Conservation (phyloP, 495 filamentous ascomycete genomes). For the Aspergillus indologenus region DNA sequence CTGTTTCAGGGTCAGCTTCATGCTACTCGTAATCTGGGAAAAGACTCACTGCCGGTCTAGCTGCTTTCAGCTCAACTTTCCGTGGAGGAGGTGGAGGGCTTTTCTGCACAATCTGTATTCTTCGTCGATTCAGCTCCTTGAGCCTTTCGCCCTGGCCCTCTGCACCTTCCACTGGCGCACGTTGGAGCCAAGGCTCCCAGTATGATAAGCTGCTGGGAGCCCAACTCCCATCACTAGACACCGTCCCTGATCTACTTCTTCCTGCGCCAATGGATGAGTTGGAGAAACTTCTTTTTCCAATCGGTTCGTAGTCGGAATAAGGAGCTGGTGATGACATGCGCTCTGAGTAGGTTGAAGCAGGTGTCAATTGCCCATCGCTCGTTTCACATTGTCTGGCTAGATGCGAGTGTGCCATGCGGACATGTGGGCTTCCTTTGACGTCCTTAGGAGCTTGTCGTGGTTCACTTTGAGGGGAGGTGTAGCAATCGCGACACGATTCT, state of each 20-base stretch:
- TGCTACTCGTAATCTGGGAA: background rate
- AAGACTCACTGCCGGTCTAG: slow-evolving; percentile 28
- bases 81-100: slow-evolving; percentile 33
- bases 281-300: slow-evolving; percentile 16
- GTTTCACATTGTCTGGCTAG: slow-evolving; percentile 33
- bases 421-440: slow-evolving; percentile 28
- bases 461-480: slow-evolving; percentile 9
- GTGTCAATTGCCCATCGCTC: slow-evolving; percentile 17
- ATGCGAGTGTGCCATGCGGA: slow-evolving; percentile 40
- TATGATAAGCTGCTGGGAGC: slow-evolving; percentile 42
- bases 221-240: slow-evolving; percentile 46
- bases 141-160: slow-evolving; percentile 26
- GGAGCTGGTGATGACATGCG: slow-evolving; percentile 17
- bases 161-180: slow-evolving; percentile 34
- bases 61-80: slow-evolving; percentile 27
- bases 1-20: slow-evolving; percentile 22
- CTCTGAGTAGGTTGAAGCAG: slow-evolving; percentile 6
- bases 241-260: slow-evolving; percentile 36
- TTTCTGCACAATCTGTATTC: slow-evolving; percentile 43
- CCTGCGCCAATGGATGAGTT: slow-evolving; percentile 23
- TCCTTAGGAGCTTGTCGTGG: slow-evolving; percentile 11
- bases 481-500: slow-evolving; percentile 18
- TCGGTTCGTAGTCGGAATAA: slow-evolving; percentile 13
- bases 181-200: slow-evolving; percentile 44
- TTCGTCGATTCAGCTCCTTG: slow-evolving; percentile 35